Percentiles rank a stretch among this genome's conserved stretches.
Evolutionary conservation across 352 stramenopile species (phyloP).

Genomic region (Phytopythium aichiense): DNA sequence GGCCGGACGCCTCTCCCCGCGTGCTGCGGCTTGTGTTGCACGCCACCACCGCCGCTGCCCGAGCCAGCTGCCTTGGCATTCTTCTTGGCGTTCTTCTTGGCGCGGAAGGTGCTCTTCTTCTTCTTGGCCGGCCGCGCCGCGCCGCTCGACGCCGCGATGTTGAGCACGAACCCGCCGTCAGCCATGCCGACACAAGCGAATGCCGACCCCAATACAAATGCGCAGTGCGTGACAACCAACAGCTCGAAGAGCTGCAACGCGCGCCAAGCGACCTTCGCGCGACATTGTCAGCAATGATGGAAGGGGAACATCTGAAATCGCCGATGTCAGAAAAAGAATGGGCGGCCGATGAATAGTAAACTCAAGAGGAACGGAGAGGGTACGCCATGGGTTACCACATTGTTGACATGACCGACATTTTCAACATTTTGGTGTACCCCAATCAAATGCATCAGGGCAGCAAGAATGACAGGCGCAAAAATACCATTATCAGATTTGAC

Average conservation of each 20-base stretch:
- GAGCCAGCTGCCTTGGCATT: slow-evolving; percentile 26
- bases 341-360: too few species aligned
- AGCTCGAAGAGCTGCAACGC: not conserved
- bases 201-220: not conserved
- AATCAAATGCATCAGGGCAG: too few species aligned
- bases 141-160: slow-evolving; percentile 60
- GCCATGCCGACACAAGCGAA: slow-evolving; percentile 22
- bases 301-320: too few species aligned
- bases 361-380: too few species aligned
- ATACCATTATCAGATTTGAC: too few species aligned
- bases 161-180: slow-evolving; percentile 60
- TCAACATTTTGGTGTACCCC: too few species aligned
- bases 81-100: slow-evolving; percentile 66
- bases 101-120: slow-evolving; percentile 75
- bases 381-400: too few species aligned
- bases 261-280: not conserved
- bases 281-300: too few species aligned
- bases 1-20: not conserved
- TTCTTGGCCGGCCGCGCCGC: slow-evolving; percentile 47
- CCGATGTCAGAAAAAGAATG: too few species aligned
- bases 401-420: too few species aligned
- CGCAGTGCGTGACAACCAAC: slow-evolving; percentile 5
- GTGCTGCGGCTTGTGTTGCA: slow-evolving; percentile 8
- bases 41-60: slow-evolving; percentile 11
- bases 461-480: too few species aligned